Evolutionary conservation across 768 basidiomycete genomes (phyloP), one percentile per base, ranked within the genome.

Genomic region (Lactarius trivialis): DNA sequence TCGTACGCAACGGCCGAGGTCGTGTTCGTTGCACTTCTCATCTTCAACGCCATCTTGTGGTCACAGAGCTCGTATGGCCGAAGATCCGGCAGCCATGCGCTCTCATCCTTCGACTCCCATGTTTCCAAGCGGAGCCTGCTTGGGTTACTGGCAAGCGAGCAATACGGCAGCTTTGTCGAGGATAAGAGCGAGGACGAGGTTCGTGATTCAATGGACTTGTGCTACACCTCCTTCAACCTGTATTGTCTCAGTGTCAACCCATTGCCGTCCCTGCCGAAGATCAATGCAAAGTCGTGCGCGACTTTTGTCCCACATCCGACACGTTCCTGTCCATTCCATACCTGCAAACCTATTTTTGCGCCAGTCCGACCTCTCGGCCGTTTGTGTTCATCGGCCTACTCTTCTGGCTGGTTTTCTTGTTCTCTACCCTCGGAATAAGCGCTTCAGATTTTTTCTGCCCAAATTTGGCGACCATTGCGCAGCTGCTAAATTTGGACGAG

Each of bases 361-460:
- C 87, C 1, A 74, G 80, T 4, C 67, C 74, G 7, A 48, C 81
- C 17, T 36, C 83, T 3, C 83, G 89, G 8, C 85, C 89, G 0
- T 59, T 85, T 12, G 68, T 81, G 4, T 92, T 93, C 73, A 67
- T 71, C 3, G 83, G 78, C 43, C 81, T 93, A 64, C 65, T 91
- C 11, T 48, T 88, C 24, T 96, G 93, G 93, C 82, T 93, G 19
- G 67, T 85, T 30, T 97, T 98, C 78, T 85, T 99, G 58, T 98
- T 99, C 77, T 93, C 93, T 24, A 95, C 91, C 37, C 87, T 98
- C 37, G 94, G 94, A 4, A 97, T 97, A 72, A 88, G 86, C 66
- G 94, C 95, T 6, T 90, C 93, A 19, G 96, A 98, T 74, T 98
- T 98, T 76, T 98, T 98, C 80, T 94, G 91, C 56, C 95, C 95